A percentile compares a stretch with the other conserved stretches of the same genome.
These are phyloP conservation scores for Coemansia sp. DNA, from an alignment of 192 early-diverging fungal genomes.

Conservation along the genomic window DNA sequence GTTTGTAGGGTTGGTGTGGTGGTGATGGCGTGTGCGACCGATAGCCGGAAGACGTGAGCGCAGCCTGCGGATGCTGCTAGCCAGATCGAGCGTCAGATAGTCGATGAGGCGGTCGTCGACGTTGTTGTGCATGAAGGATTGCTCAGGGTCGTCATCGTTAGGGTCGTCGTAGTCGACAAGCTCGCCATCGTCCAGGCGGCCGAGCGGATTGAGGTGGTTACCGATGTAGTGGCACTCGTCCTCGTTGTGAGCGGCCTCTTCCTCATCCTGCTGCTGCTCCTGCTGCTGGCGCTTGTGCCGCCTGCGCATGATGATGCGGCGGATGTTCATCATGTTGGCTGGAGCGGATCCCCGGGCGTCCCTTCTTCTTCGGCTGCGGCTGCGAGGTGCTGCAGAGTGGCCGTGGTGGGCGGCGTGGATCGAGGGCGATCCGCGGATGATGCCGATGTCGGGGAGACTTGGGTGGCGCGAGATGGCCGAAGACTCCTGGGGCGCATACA, in stretches of 20 bases:
- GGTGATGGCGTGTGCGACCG: constrained; percentile 1
- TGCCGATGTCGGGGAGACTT: constrained; percentile 13
- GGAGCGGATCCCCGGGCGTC: neutral
- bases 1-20: neutral
- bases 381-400: neutral
- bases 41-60: constrained; percentile 20
- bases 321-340: constrained; percentile 9
- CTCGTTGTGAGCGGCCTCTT: too few relatives aligned
- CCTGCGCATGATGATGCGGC: constrained; percentile 28
- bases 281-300: constrained; percentile 4
- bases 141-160: constrained; percentile 32
- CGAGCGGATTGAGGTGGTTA: constrained; percentile 44
- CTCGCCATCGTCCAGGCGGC: constrained; percentile 44
- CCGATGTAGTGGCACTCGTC: constrained; percentile 43
- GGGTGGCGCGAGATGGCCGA: constrained; percentile 17
- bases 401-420: neutral
- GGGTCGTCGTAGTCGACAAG: constrained; percentile 54
- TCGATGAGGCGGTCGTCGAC: constrained; percentile 47
- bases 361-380: neutral
- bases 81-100: constrained; percentile 38
- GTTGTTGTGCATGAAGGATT: constrained; percentile 46
- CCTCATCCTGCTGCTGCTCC: constrained; percentile 2
- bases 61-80: constrained; percentile 24
- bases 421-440: neutral
- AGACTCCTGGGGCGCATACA: neutral